These are phyloP conservation scores for Talaromyces trachyspermus DNA, from an alignment of 495 filamentous ascomycete genomes.

Conservation along the genomic window DNA sequence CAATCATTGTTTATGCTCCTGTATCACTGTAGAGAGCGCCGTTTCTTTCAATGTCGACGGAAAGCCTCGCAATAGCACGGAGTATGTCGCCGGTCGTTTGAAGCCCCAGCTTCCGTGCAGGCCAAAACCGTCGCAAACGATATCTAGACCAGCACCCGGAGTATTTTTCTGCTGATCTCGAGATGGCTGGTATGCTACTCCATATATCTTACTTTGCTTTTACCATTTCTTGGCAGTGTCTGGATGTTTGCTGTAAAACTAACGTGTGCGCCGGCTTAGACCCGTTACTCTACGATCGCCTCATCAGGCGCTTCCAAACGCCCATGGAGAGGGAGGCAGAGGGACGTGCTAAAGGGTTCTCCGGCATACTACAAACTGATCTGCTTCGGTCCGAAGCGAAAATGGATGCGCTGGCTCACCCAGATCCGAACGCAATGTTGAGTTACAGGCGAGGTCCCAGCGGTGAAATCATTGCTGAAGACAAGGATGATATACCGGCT, in stretches of 20 bases:
- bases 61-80: conserved; percentile 11
- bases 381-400: conserved; percentile 66
- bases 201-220: background rate
- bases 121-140: conserved; percentile 57
- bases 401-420: conserved; percentile 53
- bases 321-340: conserved; percentile 65
- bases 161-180: conserved; percentile 56
- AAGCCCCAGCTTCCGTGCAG: conserved; percentile 24
- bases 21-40: conserved; percentile 18
- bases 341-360: conserved; percentile 64
- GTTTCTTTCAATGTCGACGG: conserved; percentile 28
- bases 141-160: conserved; percentile 57
- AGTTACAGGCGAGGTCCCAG: conserved; percentile 39
- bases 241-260: no score
- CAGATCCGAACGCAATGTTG: conserved; percentile 43
- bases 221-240: background rate
- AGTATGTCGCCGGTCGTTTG: no score
- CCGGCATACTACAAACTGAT: conserved; percentile 64
- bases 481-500: conserved; percentile 48
- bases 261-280: conserved; percentile 41
- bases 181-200: conserved; percentile 51
- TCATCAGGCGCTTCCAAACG: conserved; percentile 72
- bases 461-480: conserved; percentile 50
- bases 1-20: background rate
- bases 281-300: conserved; percentile 70